phyloP scores from a whole-genome alignment of 164 flowering plant species.

The Echeveria elegans region DNA sequence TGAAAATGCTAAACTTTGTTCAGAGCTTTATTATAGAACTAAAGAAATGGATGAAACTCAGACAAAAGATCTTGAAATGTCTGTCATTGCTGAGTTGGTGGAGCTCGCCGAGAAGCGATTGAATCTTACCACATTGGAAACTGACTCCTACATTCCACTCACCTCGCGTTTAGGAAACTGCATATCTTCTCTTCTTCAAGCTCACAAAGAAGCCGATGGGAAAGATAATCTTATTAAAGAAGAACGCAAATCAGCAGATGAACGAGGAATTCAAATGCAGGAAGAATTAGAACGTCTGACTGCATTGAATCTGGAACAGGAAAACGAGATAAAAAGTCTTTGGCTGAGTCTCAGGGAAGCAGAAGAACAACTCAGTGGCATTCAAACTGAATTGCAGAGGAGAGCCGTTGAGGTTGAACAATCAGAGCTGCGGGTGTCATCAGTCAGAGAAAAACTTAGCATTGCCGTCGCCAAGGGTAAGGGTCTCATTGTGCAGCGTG shows the following conservation, averaged over 20 bases:
- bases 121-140: constrained; percentile 23
- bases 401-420: constrained; percentile 73
- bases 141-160: constrained; percentile 23
- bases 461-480: constrained; percentile 97
- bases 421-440: constrained; percentile 78
- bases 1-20: constrained; percentile 28
- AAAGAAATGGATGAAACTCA: constrained; percentile 40
- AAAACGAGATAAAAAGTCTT: constrained; percentile 42
- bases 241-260: constrained; percentile 29
- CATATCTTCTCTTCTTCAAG: constrained; percentile 44
- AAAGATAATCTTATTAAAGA: constrained; percentile 26
- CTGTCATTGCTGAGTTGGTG: constrained; percentile 30
- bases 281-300: constrained; percentile 34
- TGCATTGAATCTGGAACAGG: constrained; percentile 31
- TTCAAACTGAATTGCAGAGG: constrained; percentile 36
- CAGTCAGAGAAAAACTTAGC: constrained; percentile 90
- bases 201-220: constrained; percentile 37
- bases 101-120: constrained; percentile 35
- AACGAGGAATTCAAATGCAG: constrained; percentile 36
- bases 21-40: constrained; percentile 31
- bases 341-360: constrained; percentile 45
- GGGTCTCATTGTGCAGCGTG: constrained; percentile 87
- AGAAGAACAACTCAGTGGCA: constrained; percentile 30
- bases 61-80: constrained; percentile 22
- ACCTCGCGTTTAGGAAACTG: constrained; percentile 34